Base-by-base conservation (phyloP, 129 eudicot genomes). In the Ambrosia trifida region DNA sequence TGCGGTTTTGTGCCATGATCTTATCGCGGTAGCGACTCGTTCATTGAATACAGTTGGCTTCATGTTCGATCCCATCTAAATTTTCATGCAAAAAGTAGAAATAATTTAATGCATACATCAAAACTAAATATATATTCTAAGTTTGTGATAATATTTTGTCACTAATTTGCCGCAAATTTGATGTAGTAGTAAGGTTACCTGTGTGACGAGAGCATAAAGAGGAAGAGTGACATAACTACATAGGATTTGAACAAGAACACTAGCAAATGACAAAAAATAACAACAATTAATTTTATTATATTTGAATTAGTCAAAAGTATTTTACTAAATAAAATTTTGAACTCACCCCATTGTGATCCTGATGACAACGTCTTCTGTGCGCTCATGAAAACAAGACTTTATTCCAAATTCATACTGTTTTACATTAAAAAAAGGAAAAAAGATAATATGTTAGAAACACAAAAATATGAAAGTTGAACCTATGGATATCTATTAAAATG, bases 171-270 rank as follows among this genome's bases (percentile, higher is more conserved):
- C 7, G 17, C 33, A 0, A 19, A 20, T 9, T 3, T 57, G 6
- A n/a, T 49, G 54, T n/a, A 49, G 54, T 49, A 4, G 76, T 17
- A 40, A 40, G 44, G 35, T 72, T 72, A 79, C 83, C 90, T 90
- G 96, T 61, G 95, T 90, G 33, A 90, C 96, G 38, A 90, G 78
- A 50, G 97, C 95, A 63, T 90, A 90, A n/a, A 87, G 89, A 63
- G 97, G 97, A 52, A 90, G 87, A 41, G 97, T 90, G 35, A 88
- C 93, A 68, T 85, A 90, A 76, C 97, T 90, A 75, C 91, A 87
- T 17, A 85, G 35, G 49, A 83, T 35, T 69, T 87, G 97, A 51
- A 85, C 75, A 70, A 87, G 32, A 58, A 87, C 81, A 80, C 97
- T 90, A 38, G 76, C 10, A 18, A 69, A 70, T 2, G 7, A 17